Evolutionary conservation across 768 basidiomycete genomes (phyloP).

Genomic region (Pholiota microspora): DNA sequence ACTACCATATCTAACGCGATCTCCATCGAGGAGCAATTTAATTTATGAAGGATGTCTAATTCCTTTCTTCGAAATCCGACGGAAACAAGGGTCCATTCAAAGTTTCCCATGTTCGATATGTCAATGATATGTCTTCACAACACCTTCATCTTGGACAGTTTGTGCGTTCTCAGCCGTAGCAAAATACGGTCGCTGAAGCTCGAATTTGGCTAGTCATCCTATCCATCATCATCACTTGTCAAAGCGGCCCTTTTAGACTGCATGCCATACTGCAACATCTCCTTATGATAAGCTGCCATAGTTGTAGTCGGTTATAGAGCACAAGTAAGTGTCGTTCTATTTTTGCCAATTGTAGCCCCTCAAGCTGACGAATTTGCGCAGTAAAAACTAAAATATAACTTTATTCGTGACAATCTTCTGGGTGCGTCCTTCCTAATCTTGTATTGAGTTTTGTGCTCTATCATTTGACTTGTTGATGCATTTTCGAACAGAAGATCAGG

Average conservation of each 20-base stretch:
- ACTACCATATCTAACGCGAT: background rate
- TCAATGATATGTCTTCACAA: slow-evolving; percentile 11
- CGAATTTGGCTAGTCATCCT: slow-evolving; percentile 8
- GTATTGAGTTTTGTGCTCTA: slow-evolving; percentile 1
- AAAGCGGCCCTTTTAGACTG: slow-evolving; percentile 17
- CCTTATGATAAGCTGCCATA: slow-evolving; percentile 18
- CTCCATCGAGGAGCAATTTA: slow-evolving; percentile 16
- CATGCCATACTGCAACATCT: slow-evolving; percentile 13
- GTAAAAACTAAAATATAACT: slow-evolving; percentile 8
- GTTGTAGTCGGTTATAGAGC: slow-evolving; percentile 5
- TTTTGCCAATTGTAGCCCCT: slow-evolving; percentile 6
- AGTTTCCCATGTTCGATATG: slow-evolving; percentile 13
- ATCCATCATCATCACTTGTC: slow-evolving; percentile 16
- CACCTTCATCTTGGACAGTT: slow-evolving; percentile 11
- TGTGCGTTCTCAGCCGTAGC: background rate
- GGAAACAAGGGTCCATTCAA: slow-evolving; percentile 13
- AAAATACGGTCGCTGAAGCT: background rate
- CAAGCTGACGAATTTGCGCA: slow-evolving; percentile 18
- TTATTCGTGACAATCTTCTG: slow-evolving; percentile 13
- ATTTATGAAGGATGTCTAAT: slow-evolving; percentile 4
- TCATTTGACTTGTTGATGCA: background rate
- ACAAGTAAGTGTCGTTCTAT: slow-evolving; percentile 5
- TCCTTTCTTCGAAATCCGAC: slow-evolving; percentile 7
- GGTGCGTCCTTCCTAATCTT: slow-evolving; percentile 13
- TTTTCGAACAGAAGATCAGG: slow-evolving; percentile 1